These are phyloP conservation scores for Casuarina glauca DNA, from an alignment of 306 rosid species.

Conservation along the genomic window DNA sequence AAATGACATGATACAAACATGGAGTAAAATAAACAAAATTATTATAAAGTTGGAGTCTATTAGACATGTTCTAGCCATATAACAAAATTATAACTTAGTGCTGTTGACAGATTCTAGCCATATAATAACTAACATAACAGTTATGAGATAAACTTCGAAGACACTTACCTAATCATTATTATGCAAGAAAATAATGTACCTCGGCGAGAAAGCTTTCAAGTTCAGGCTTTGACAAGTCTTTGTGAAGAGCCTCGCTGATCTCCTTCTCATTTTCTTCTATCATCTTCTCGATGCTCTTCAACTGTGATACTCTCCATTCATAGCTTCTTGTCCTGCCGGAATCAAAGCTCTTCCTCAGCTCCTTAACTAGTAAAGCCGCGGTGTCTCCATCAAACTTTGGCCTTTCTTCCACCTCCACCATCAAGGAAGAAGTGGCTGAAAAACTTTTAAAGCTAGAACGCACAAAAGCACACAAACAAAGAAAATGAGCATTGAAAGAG, in stretches of 20 bases:
- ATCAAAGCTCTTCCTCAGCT: slow-evolving; percentile 53
- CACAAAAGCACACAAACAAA: background rate
- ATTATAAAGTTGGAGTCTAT: too few species aligned
- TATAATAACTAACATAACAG: too few species aligned
- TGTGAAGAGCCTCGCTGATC: slow-evolving; percentile 55
- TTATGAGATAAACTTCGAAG: too few species aligned
- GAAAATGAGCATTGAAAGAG: slow-evolving; percentile 2
- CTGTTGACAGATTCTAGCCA: too few species aligned
- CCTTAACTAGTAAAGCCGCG: slow-evolving; percentile 49
- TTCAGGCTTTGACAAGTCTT: slow-evolving; percentile 71
- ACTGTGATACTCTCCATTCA: slow-evolving; percentile 73
- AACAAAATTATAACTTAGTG: too few species aligned
- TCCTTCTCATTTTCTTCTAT: slow-evolving; percentile 64
- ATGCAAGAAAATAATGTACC: slow-evolving; percentile 38
- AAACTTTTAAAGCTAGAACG: slow-evolving; percentile 36
- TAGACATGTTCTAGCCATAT: too few species aligned
- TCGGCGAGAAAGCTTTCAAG: slow-evolving; percentile 66
- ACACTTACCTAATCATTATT: background rate
- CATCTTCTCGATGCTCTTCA: slow-evolving; percentile 64
- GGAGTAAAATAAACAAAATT: too few species aligned
- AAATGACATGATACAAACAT: too few species aligned
- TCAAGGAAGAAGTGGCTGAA: slow-evolving; percentile 48
- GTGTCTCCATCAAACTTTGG: slow-evolving; percentile 41
- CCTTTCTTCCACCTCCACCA: slow-evolving; percentile 43
- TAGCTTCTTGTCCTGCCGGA: slow-evolving; percentile 72